Evolutionary conservation across 768 basidiomycete species (phyloP).

Genomic region (Paxillus rubicundulus): DNA sequence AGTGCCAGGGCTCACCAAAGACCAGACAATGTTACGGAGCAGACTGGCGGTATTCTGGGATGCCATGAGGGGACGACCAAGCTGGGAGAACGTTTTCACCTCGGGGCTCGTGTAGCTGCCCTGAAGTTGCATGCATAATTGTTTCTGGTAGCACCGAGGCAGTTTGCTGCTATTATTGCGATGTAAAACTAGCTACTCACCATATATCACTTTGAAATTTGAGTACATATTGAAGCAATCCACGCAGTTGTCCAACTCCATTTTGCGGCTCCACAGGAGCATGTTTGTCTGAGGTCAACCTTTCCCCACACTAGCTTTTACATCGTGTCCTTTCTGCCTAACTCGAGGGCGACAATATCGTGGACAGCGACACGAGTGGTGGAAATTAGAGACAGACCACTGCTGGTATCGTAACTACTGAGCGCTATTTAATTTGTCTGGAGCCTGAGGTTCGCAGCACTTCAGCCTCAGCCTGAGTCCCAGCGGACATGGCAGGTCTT

Average conservation of each 20-base stretch:
- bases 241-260: too few relatives aligned
- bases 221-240: too few relatives aligned
- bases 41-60: constrained; percentile 78
- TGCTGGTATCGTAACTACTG: too few relatives aligned
- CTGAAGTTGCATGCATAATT: not conserved
- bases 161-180: not conserved
- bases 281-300: too few relatives aligned
- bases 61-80: constrained; percentile 55
- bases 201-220: not conserved
- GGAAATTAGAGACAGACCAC: not conserved
- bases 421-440: too few relatives aligned
- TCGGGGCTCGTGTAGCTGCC: not conserved
- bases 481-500: constrained; percentile 18
- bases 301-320: not conserved
- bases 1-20: constrained; percentile 12
- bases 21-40: constrained; percentile 34
- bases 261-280: too few relatives aligned
- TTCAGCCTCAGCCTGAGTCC: constrained; percentile 4
- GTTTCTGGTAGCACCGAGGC: not conserved
- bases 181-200: not conserved
- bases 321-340: not conserved
- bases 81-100: constrained; percentile 67
- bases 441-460: constrained; percentile 11
- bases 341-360: not conserved
- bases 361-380: not conserved